These are phyloP conservation scores for Mallotus nudiflorus DNA, from an alignment of 345 rosid genomes.

Conservation along the genomic window DNA sequence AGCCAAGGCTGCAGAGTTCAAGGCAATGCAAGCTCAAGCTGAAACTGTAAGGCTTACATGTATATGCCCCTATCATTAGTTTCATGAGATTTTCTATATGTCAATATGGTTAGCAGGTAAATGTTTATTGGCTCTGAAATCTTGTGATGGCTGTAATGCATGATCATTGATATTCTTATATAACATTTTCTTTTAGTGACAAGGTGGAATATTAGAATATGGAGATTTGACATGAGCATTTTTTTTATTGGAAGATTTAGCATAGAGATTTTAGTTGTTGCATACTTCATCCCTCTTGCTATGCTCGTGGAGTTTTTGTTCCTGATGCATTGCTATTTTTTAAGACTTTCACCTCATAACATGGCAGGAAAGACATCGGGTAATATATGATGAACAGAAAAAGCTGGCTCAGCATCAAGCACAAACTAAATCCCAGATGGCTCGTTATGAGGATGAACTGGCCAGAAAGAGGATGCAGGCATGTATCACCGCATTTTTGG, in stretches of 20 bases:
- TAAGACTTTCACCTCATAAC: background rate
- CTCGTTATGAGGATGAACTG: constrained; percentile 87
- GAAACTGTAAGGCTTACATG: constrained; percentile 61
- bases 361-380: constrained; percentile 85
- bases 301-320: constrained; percentile 5
- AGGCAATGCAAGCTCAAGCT: constrained; percentile 85
- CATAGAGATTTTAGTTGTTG: background rate
- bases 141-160: background rate
- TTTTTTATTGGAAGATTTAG: background rate
- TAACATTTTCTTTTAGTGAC: background rate
- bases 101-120: background rate
- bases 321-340: background rate
- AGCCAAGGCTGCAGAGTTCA: constrained; percentile 71
- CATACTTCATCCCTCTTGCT: constrained; percentile 3
- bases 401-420: constrained; percentile 89
- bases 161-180: no score
- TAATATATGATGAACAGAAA: constrained; percentile 85
- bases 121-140: background rate
- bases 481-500: constrained; percentile 24
- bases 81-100: background rate
- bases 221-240: constrained; percentile 2
- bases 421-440: constrained; percentile 92
- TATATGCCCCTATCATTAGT: background rate
- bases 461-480: constrained; percentile 99
- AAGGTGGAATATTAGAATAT: background rate